phyloP scores from a whole-genome alignment of 2,329 filamentous ascomycete species.

The Diplodia corticola region DNA sequence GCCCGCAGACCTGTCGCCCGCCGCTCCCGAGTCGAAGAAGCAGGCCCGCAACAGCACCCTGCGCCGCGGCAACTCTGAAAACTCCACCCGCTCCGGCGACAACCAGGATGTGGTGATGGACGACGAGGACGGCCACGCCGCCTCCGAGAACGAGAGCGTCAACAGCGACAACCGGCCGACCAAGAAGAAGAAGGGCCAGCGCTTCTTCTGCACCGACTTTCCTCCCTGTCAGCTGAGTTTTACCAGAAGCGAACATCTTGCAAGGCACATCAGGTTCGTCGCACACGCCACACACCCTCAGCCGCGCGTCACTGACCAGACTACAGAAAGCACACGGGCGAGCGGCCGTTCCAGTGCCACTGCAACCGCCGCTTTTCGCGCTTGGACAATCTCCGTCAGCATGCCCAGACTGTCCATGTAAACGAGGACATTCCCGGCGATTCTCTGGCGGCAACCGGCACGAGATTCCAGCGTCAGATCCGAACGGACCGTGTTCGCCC shows the following conservation, averaged over 20 bases:
- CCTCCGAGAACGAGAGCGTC: slow-evolving; percentile 52
- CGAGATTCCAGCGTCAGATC: slow-evolving; percentile 88
- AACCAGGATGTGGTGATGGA: slow-evolving; percentile 76
- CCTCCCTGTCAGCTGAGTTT: slow-evolving; percentile 94
- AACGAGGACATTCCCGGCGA: slow-evolving; percentile 96
- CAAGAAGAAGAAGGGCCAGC: slow-evolving; percentile 95
- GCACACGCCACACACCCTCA: slow-evolving; percentile 8
- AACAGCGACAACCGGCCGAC: slow-evolving; percentile 65
- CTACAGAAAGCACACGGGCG: slow-evolving; percentile 88
- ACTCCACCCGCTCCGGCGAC: slow-evolving; percentile 56
- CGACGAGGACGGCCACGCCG: slow-evolving; percentile 64
- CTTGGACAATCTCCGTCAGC: slow-evolving; percentile 91
- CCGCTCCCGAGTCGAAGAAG: slow-evolving; percentile 54
- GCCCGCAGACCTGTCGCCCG: slow-evolving; percentile 44
- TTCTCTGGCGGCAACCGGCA: slow-evolving; percentile 88
- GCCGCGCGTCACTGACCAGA: slow-evolving; percentile 18
- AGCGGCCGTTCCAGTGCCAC: slow-evolving; percentile 94
- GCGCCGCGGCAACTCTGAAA: slow-evolving; percentile 16
- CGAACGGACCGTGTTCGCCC: slow-evolving; percentile 81
- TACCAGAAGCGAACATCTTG: slow-evolving; percentile 91
- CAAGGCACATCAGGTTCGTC: slow-evolving; percentile 82
- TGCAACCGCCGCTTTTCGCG: slow-evolving; percentile 91
- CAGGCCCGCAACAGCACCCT: slow-evolving; percentile 14
- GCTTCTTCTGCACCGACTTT: slow-evolving; percentile 94
- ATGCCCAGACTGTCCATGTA: slow-evolving; percentile 95